Base-by-base conservation (phyloP, 345 rosid genomes). In the Cardiospermum halicacabum region DNA sequence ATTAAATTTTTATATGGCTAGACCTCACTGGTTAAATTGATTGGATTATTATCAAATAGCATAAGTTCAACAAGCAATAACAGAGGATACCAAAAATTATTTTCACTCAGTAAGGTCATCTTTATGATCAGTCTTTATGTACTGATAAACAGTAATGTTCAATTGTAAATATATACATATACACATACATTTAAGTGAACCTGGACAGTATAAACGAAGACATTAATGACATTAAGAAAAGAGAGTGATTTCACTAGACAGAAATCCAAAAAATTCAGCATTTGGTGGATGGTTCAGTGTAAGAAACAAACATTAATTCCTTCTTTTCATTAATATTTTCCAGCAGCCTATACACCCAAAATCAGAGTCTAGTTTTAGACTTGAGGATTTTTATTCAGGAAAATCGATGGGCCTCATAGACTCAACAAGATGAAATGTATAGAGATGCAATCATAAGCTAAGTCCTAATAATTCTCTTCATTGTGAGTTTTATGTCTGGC, bases 211-310 rank as follows among this genome's bases (percentile, higher is more conserved):
- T 30, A 27, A 31, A 11, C 40, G 36, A 30, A 56, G 22, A 21
- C 21, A n/a, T n/a, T n/a, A n/a, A n/a, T 18, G 1, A 21, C n/a
- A n/a, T n/a, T n/a, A n/a, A n/a, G n/a, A n/a, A n/a, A n/a, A n/a
- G n/a, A n/a, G n/a, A n/a, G n/a, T n/a, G 22, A 6, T 56, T 56
- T 40, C 59, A 30, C 59, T 56, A 5, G 40, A 56, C 59, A 53
- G 5, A 54, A 18, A 11, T 56, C 21, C n/a, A 30, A 10, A 19
- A 31, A 55, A n/a, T 16, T 56, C 11, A 3, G 15, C n/a, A 31
- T 31, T 30, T 5, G 8, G 34, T 15, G 58, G 40, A 56, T n/a
- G 40, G 24, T 56, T 56, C 36, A 34, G 1, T 30, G n/a, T n/a
- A 22, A 1, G 12, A 13, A 36, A 18, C 28, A 55, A 30, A 56